Evolutionary conservation across 768 basidiomycete species (phyloP), one percentile per base, ranked within the genome.

Genomic region (Amanita phalloides): DNA sequence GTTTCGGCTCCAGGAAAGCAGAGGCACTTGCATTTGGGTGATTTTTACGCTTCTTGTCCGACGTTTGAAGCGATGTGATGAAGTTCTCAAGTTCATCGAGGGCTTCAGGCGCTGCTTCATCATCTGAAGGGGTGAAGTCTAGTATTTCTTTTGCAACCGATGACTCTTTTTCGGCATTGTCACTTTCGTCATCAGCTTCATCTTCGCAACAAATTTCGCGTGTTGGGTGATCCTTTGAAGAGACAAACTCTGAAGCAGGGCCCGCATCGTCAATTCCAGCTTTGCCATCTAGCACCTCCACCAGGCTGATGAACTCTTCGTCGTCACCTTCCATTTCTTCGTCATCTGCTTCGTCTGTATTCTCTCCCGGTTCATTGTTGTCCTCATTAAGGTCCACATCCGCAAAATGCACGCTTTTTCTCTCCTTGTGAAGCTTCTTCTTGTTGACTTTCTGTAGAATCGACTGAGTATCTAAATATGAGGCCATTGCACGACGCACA

Each of bases 351-450:
- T 68, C 62, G 52, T 69, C 70, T 45, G 73, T 70, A 43, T 65
- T 64, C 2, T 64, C 64, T 6, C 70, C 66, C 21, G 64, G 66
- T 30, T 54, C 1, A 47, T 63, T 68, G 43, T 71, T 74, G 21
- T 80, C 75, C 61, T 89, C 85, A 53, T 86, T 72, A 23, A 87
- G 67, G 65, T 90, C 75, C 1, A 87, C 78, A 28, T 85, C 81
- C 8, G 72, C 71, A 47, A 73, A 73, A 1, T 65, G 66, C 3
- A 76, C 75, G 26, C 60, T 54, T 10, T 56, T 57, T 44, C 68
- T 68, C 51, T 60, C 61, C 55, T 61, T 68, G 46, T 55, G 56
- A 49, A 62, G 64, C 5, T 58, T 25, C 6, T 65, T 57, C 51
- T 63, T 68, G 56, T 66, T 59, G 54, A 60, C 59, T 65, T 68